Evolutionary conservation across 768 basidiomycete genomes (phyloP).

Genomic region (Dentipellis sp.): DNA sequence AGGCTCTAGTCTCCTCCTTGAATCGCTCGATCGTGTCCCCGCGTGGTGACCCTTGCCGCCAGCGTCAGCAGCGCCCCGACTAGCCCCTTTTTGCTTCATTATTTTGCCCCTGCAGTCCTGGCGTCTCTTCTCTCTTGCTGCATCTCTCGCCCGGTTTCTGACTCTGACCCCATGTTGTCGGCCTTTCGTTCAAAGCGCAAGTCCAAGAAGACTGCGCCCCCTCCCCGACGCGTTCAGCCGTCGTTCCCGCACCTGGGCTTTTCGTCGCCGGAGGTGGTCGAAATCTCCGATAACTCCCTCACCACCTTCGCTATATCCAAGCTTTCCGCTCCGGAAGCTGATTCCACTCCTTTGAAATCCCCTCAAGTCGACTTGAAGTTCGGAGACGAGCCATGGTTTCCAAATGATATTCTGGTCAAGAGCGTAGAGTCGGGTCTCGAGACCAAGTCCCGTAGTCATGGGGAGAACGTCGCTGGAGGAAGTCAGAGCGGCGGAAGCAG

Average conservation of each 20-base stretch:
- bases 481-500: background rate
- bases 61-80: background rate
- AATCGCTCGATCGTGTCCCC: background rate
- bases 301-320: background rate
- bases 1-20: background rate
- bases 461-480: background rate
- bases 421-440: background rate
- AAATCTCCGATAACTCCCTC: conserved; percentile 3
- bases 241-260: background rate
- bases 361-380: conserved; percentile 7
- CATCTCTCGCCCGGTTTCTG: background rate
- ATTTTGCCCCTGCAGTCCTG: background rate
- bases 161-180: conserved; percentile 8
- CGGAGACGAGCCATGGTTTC: conserved; percentile 4
- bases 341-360: background rate
- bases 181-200: conserved; percentile 11
- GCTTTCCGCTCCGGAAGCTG: background rate
- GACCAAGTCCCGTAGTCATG: background rate
- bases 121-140: background rate
- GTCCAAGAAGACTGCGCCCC: conserved; percentile 9
- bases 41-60: background rate
- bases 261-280: conserved; percentile 5
- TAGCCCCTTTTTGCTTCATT: background rate
- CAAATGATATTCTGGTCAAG: background rate
- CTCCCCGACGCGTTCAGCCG: background rate